Evolutionary conservation across 352 stramenopile genomes (phyloP).

Genomic region (Phytophthora fragariae): DNA sequence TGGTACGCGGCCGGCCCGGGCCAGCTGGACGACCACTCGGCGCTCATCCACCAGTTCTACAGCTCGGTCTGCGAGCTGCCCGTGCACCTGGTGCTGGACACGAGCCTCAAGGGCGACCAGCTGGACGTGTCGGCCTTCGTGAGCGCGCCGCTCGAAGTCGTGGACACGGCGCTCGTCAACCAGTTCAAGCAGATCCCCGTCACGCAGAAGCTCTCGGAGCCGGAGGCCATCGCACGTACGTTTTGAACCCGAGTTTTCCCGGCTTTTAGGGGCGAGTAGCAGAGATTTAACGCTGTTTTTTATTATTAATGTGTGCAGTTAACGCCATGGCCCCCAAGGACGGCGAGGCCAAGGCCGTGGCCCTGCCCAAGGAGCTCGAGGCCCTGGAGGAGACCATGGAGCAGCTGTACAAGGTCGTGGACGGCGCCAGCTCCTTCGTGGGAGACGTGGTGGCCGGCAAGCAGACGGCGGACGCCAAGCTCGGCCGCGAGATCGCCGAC

Average conservation of each 20-base stretch:
- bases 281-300: slow-evolving; percentile 1
- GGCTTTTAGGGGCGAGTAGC: no score
- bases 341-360: slow-evolving; percentile 39
- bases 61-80: slow-evolving; percentile 92
- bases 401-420: slow-evolving; percentile 92
- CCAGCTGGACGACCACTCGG: slow-evolving; percentile 94
- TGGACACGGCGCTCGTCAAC: slow-evolving; percentile 92
- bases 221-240: slow-evolving; percentile 94
- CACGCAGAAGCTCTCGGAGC: slow-evolving; percentile 91
- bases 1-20: slow-evolving; percentile 94
- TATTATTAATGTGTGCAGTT: slow-evolving; percentile 43
- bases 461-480: slow-evolving; percentile 78
- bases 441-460: slow-evolving; percentile 91
- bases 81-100: slow-evolving; percentile 97
- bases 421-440: slow-evolving; percentile 90
- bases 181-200: slow-evolving; percentile 95
- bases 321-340: slow-evolving; percentile 75
- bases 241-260: slow-evolving; percentile 19
- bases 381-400: slow-evolving; percentile 86
- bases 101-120: slow-evolving; percentile 77
- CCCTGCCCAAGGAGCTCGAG: slow-evolving; percentile 79
- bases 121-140: slow-evolving; percentile 94
- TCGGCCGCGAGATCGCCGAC: slow-evolving; percentile 95
- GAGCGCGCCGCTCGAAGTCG: slow-evolving; percentile 89
- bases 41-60: slow-evolving; percentile 99